Evolutionary conservation across 805 yeast species (phyloP), one percentile per base, ranked within the genome.

Genomic region (Candida krabiensis): DNA sequence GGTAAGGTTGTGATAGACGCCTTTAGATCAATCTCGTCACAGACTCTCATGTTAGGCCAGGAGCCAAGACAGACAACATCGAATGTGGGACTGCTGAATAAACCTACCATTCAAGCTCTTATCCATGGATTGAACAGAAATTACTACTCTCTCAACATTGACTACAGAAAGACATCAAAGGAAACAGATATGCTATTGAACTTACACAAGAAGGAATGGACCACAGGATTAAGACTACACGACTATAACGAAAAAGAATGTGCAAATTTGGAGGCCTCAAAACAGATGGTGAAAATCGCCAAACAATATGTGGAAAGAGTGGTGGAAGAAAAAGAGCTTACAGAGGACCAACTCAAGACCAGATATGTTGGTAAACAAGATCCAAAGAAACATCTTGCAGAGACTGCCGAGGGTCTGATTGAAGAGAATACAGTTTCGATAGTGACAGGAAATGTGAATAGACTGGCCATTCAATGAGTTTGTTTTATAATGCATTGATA

Each of bases 1-100:
- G 99, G 99, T 47, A 93, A 93, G 62, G 99, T 93, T 32, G 99
- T 93, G 33, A 93, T 93, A 55, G 99, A 93, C 67, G 99, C 99
- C 2, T 93, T 93, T 69, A 79, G 99, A 69, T 75, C 95, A 47
- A 93, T 93, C 56, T 87, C 88, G 50, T 80, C 96, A 4, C 78
- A 89, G 28, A 75, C 89, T 9, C 66, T 90, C 55, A 87, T 93
- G 93, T 78, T 88, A 76, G 96, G 96, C 41, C 96, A 87, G 63
- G 99, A 93, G 66, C 97, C 99, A 37, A 81, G 99, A 60, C 98
- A 91, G 62, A 84, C 97, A 9, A 93, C 99, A 4, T 88, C 96
- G 16, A 93, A 93, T 60, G 83, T 90, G 35, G 99, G 99, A 22
- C 86, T 89, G 54, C 75, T 93, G 61, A 90, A 93, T 66, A 93